Evolutionary conservation across 495 filamentous ascomycete genomes (phyloP).

Genomic region (Jackrogersella minutella): DNA sequence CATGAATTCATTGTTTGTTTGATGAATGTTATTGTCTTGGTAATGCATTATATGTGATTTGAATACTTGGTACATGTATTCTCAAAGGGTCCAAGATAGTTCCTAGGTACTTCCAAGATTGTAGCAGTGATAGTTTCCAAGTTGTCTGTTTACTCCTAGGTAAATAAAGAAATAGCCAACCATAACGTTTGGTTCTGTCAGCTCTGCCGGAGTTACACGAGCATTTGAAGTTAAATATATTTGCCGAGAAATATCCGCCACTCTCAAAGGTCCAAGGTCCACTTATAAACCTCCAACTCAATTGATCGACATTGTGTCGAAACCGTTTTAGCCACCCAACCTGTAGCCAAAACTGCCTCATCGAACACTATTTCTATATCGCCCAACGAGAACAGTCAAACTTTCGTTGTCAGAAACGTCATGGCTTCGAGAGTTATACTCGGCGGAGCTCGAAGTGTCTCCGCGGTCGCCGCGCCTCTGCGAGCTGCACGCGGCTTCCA

Average conservation of each 20-base stretch:
- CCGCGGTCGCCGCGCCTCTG: constrained; percentile 39
- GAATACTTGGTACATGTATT: too few relatives aligned
- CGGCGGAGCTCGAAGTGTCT: constrained; percentile 47
- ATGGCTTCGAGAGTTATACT: constrained; percentile 59
- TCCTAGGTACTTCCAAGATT: too few relatives aligned
- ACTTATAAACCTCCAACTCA: constrained; percentile 21
- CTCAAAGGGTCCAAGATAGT: too few relatives aligned
- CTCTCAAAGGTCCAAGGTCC: constrained; percentile 13
- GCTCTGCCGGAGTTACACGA: constrained; percentile 10
- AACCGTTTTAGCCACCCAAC: constrained; percentile 19
- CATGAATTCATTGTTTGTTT: constrained; percentile 37
- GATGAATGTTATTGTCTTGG: constrained; percentile 6
- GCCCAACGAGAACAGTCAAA: constrained; percentile 5
- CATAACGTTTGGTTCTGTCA: not conserved
- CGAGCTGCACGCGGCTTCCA: constrained; percentile 50
- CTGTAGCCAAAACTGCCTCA: constrained; percentile 6
- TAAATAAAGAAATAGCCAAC: not conserved
- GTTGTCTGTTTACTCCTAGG: not conserved
- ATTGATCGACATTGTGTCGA: constrained; percentile 20
- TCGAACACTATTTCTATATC: not conserved
- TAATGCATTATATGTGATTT: not conserved
- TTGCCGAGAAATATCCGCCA: constrained; percentile 40
- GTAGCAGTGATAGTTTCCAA: too few relatives aligned
- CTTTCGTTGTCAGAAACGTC: constrained; percentile 6
- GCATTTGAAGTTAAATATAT: constrained; percentile 3